Evolutionary conservation across 164 flowering plant genomes (phyloP).

Genomic region (Tetracentron sinense): DNA sequence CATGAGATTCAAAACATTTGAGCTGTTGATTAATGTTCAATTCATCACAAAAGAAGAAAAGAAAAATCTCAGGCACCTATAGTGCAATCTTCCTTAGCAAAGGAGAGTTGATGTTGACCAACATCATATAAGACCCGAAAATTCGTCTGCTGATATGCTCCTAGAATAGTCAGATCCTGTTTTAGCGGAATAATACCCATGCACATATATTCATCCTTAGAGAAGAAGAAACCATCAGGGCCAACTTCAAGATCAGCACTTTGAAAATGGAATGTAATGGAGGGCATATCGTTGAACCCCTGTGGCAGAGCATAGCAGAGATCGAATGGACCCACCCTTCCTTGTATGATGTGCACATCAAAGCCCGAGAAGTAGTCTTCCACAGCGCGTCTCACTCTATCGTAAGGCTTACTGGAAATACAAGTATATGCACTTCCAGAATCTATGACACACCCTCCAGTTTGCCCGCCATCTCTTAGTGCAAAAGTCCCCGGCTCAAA

Average conservation of each 20-base stretch:
- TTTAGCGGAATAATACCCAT: not conserved
- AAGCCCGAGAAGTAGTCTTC: not conserved
- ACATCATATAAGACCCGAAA: not conserved
- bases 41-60: too few species aligned
- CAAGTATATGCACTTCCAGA: conserved; percentile 1
- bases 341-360: not conserved
- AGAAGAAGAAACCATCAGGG: not conserved
- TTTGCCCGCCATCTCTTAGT: not conserved
- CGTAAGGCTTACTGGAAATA: not conserved
- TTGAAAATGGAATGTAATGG: conserved; percentile 1
- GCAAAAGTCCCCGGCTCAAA: not conserved
- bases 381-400: not conserved
- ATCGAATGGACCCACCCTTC: not conserved
- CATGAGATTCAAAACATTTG: too few species aligned
- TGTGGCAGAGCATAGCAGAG: conserved; percentile 1
- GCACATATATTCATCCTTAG: not conserved
- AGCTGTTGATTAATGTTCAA: too few species aligned
- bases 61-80: too few species aligned
- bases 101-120: not conserved
- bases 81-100: not conserved
- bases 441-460: conserved; percentile 5
- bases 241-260: not conserved
- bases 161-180: not conserved
- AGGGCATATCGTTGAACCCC: not conserved
- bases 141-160: conserved; percentile 1